Evolutionary conservation across 2,329 filamentous ascomycete genomes (phyloP).

Genomic region (Sphaerostilbella broomeana): DNA sequence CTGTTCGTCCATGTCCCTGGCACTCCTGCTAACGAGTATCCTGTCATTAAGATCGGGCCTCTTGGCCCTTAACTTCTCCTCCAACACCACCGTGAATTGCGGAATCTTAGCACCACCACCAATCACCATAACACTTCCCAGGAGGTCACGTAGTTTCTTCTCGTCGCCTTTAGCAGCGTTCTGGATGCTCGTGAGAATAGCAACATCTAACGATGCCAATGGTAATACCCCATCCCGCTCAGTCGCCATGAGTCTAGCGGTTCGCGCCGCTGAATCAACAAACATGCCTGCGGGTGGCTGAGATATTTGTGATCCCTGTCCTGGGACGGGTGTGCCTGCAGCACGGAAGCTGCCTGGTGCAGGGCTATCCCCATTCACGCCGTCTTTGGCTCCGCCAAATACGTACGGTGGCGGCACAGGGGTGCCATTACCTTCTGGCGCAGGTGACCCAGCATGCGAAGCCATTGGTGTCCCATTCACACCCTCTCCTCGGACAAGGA

Average conservation of each 20-base stretch:
- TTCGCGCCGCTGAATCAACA: slow-evolving; percentile 46
- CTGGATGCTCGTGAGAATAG: slow-evolving; percentile 82
- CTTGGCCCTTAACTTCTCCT: slow-evolving; percentile 68
- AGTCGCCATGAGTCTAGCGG: slow-evolving; percentile 48
- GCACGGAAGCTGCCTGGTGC: slow-evolving; percentile 47
- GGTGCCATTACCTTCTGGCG: slow-evolving; percentile 67
- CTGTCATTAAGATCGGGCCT: slow-evolving; percentile 54
- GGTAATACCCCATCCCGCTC: slow-evolving; percentile 78
- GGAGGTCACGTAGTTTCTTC: slow-evolving; percentile 84
- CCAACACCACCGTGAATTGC: slow-evolving; percentile 73
- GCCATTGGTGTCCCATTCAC: slow-evolving; percentile 71
- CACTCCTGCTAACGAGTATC: slow-evolving; percentile 62
- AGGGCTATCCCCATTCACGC: slow-evolving; percentile 43
- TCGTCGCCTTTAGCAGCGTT: slow-evolving; percentile 85
- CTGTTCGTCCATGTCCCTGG: slow-evolving; percentile 90
- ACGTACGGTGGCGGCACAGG: slow-evolving; percentile 52
- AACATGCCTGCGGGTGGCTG: slow-evolving; percentile 40
- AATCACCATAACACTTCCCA: slow-evolving; percentile 84
- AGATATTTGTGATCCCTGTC: slow-evolving; percentile 24
- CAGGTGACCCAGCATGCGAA: slow-evolving; percentile 82
- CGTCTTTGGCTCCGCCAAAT: slow-evolving; percentile 45
- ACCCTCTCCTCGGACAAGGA: slow-evolving; percentile 59
- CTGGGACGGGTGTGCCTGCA: slow-evolving; percentile 38
- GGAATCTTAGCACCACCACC: slow-evolving; percentile 78
- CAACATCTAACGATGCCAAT: slow-evolving; percentile 75